Evolutionary conservation across 495 filamentous ascomycete genomes (phyloP), one percentile per base, ranked within the genome.

Genomic region (Niebla homalea): DNA sequence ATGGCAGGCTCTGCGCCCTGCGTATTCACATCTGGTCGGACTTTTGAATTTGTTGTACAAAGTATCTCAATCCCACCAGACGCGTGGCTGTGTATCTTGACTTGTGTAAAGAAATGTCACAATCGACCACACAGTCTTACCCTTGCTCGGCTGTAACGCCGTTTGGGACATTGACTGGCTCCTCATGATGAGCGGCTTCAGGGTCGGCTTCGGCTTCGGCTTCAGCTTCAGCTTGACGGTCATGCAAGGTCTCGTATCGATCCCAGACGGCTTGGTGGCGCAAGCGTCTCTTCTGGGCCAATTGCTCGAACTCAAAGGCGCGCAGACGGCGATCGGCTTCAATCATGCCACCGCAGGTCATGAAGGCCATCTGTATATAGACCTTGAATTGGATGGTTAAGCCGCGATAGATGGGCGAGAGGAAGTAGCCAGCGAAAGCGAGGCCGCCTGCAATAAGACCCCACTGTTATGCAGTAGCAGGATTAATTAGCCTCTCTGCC

Each of bases 371-470:
- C 61, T 94, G 88, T 23, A 95, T 66, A 58, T 87, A 86, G 70
- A 89, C 79, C 69, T 94, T 95, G 67, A 94, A 95, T 62, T 94
- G 89, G 18, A 88, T 69, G 2, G 89, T 95, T 55, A 94, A 61
- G 0, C 83, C 78, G 22, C 87, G 77, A 58, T 94, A 95, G 14
- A 95, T 57, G 7, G 86, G 87, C 16, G 80, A 81, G 49, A 79
- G 60, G 35, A 64, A 59, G 55, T 79, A 83, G 1, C 72, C 81
- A 8, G 72, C 22, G 19, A 65, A 75, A 22, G 73, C 80, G 37
- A 83, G 67, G 21, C 74, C 51, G 3, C 72, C 78, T n/a, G 69
- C 67, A 22, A 67, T 75, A 25, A 74, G 57, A 23, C 83, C 83
- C 79, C 78, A 87, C 74, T 77, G 56, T 16, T 47, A 47, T 41